Percentiles rank a stretch among this genome's conserved stretches.
phyloP scores from a whole-genome alignment of 164 flowering plant species.

The Stephania japonica region DNA sequence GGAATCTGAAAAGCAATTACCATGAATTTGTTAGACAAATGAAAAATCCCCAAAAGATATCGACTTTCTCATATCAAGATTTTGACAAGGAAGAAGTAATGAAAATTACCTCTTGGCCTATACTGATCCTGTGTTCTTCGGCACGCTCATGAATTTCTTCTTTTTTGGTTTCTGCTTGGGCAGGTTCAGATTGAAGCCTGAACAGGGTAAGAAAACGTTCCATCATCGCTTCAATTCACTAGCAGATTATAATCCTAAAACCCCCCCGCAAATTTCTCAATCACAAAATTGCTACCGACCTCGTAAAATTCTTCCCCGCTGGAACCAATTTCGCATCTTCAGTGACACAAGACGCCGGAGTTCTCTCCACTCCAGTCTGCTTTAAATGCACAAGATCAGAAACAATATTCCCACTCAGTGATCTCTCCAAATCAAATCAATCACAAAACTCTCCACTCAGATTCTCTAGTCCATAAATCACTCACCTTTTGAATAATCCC shows the following conservation, averaged over 20 bases:
- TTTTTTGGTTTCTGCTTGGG: slow-evolving; percentile 7
- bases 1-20: slow-evolving; percentile 17
- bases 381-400: not conserved
- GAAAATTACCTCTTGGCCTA: slow-evolving; percentile 4
- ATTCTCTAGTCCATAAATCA: not conserved
- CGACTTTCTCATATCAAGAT: not conserved
- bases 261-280: not conserved
- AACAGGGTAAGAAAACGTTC: not conserved
- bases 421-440: too few relatives aligned
- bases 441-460: not conserved
- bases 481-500: slow-evolving; percentile 34
- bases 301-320: slow-evolving; percentile 9
- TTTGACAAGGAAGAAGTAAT: not conserved
- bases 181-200: slow-evolving; percentile 10
- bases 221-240: not conserved
- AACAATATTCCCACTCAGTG: not conserved
- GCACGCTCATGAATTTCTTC: not conserved
- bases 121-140: slow-evolving; percentile 9
- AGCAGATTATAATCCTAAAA: not conserved
- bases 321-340: slow-evolving; percentile 9
- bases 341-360: slow-evolving; percentile 9
- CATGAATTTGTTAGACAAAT: not conserved
- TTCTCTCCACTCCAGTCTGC: slow-evolving; percentile 29
- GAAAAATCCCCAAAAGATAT: not conserved
- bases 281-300: slow-evolving; percentile 11